Evolutionary conservation across 2,329 filamentous ascomycete genomes (phyloP).

Genomic region (Alternaria alternata): DNA sequence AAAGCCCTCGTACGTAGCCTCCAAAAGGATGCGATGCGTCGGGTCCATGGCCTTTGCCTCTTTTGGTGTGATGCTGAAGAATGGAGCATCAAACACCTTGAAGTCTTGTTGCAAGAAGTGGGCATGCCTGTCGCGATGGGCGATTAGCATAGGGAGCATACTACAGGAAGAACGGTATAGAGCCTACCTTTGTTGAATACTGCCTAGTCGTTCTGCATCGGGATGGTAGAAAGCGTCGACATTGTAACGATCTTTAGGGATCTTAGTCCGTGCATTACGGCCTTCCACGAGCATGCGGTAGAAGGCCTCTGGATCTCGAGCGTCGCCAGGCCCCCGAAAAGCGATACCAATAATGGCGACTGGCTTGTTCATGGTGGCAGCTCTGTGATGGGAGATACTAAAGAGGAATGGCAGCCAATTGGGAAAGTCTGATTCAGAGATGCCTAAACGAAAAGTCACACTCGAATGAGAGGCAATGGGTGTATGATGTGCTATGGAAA

Average conservation of each 20-base stretch:
- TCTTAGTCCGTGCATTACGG: constrained; percentile 17
- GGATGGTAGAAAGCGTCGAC: constrained; percentile 27
- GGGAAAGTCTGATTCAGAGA: neutral
- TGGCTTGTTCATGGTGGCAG: constrained; percentile 27
- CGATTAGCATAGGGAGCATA: neutral
- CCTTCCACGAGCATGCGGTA: constrained; percentile 25
- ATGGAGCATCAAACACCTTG: constrained; percentile 30
- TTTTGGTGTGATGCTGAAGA: constrained; percentile 31
- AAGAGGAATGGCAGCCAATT: neutral
- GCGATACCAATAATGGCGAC: constrained; percentile 42
- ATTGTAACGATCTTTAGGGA: constrained; percentile 23
- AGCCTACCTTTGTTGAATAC: constrained; percentile 8
- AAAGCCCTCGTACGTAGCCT: constrained; percentile 34
- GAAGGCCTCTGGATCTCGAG: constrained; percentile 21
- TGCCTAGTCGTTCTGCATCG: constrained; percentile 20
- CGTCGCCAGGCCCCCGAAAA: constrained; percentile 27
- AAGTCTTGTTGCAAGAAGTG: constrained; percentile 32
- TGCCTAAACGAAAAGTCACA: neutral
- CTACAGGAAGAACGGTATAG: neutral
- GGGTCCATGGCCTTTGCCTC: constrained; percentile 39
- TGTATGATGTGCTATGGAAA: neutral
- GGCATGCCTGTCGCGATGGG: neutral
- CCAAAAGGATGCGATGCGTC: constrained; percentile 33
- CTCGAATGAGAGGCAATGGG: neutral
- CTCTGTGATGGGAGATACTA: neutral